Base-by-base conservation (phyloP, 2,329 filamentous ascomycete species). In the Pestalotiopsis sp. region DNA sequence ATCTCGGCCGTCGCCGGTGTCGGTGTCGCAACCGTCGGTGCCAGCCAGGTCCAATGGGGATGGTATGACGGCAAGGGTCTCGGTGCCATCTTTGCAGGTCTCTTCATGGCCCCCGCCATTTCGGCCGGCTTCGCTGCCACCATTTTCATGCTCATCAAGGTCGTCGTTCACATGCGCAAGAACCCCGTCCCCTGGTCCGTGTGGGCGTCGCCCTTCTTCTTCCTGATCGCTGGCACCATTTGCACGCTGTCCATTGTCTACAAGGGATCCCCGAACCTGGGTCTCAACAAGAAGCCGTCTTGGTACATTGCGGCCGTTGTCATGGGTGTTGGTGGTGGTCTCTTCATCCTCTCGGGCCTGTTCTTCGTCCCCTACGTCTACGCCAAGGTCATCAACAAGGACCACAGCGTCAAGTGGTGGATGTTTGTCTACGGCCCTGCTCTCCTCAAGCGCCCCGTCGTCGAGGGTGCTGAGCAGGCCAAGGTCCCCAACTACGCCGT, bases 221-320 rank as follows among this genome's bases (percentile, higher is more conserved):
- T 94, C 86, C 88, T 94, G 68, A 87, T 94, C 69, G 91, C 92
- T 68, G 91, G 86, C 67, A 93, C 91, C 69, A 82, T 94, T 75
- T 93, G 91, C 82, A 92, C 92, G 0, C 85, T 95, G 4, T 93
- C 91, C 58, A 90, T 95, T 74, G 92, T 94, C 73, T 94, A 93
- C 87, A 94, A 94, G 85, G 92, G 92, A 39, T 93, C 92, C 11
- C 91, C 92, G 27, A 90, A 84, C 69, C 86, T 93, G 38, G 85
- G 86, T 25, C 82, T 93, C 36, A 84, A 82, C 82, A 88, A 91
- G 80, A 92, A 91, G 84, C 90, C 92, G 1, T 79, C 80, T 9
- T 90, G 87, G 86, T 94, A 88, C 76, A 88, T 94, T 70, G 90
- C 85, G 12, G 81, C 86, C 14, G 91, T 93, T 70, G 90, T 89